These are phyloP conservation scores for Magnaporthiopsis poae DNA, from an alignment of 2,329 filamentous ascomycete genomes.

Conservation along the genomic window DNA sequence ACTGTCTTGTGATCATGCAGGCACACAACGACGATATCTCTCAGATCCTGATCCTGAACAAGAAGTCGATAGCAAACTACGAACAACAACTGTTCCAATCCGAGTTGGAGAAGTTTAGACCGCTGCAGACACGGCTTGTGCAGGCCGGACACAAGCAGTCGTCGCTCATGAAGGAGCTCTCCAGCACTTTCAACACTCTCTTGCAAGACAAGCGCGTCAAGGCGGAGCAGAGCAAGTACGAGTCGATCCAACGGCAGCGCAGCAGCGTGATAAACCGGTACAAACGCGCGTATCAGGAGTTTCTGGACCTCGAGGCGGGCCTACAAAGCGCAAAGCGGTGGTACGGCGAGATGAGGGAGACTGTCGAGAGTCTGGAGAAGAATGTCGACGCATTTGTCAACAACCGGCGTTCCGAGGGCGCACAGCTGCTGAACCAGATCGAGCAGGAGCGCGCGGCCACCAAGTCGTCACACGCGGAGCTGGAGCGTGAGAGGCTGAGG, in stretches of 20 bases:
- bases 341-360: slow-evolving; percentile 93
- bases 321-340: slow-evolving; percentile 81
- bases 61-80: slow-evolving; percentile 87
- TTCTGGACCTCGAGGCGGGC: slow-evolving; percentile 78
- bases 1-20: slow-evolving; percentile 34
- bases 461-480: slow-evolving; percentile 56
- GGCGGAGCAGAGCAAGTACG: slow-evolving; percentile 90
- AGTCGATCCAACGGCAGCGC: slow-evolving; percentile 73
- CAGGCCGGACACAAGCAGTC: slow-evolving; percentile 95
- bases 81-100: slow-evolving; percentile 88
- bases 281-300: slow-evolving; percentile 84
- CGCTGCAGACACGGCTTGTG: slow-evolving; percentile 80
- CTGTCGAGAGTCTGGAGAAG: slow-evolving; percentile 80
- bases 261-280: slow-evolving; percentile 76
- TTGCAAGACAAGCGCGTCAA: slow-evolving; percentile 89
- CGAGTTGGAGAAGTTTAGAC: slow-evolving; percentile 93
- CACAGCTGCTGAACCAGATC: slow-evolving; percentile 78
- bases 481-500: slow-evolving; percentile 75
- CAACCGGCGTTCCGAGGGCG: slow-evolving; percentile 83
- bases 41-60: slow-evolving; percentile 92
- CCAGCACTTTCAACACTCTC: slow-evolving; percentile 72
- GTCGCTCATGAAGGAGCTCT: slow-evolving; percentile 88
- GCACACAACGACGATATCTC: slow-evolving; percentile 95
- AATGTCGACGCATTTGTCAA: slow-evolving; percentile 96
- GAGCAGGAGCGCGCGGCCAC: slow-evolving; percentile 63